Percentiles rank a stretch among this genome's conserved stretches.
Conservation (phyloP, 441 rosid genomes). For the Capsella rubella region DNA sequence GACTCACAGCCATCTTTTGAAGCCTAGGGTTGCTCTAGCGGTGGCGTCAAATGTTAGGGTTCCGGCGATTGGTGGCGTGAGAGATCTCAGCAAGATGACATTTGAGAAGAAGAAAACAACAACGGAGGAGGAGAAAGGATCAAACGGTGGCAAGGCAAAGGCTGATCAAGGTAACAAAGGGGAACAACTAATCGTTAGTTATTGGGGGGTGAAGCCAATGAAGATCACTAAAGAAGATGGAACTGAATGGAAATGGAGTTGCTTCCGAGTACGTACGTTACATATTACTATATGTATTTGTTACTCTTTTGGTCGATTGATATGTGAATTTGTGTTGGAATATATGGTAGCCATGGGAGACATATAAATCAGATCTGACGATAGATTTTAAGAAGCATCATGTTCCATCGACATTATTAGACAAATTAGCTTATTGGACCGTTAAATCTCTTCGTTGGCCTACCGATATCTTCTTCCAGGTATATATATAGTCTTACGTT, state of each 20-base stretch:
- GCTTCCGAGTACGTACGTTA: slow-evolving; percentile 70
- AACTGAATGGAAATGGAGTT: slow-evolving; percentile 79
- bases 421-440: slow-evolving; percentile 66
- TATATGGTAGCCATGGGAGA: slow-evolving; percentile 72
- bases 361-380: slow-evolving; percentile 58
- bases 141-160: slow-evolving; percentile 45
- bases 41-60: slow-evolving; percentile 17
- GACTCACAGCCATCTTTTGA: slow-evolving; percentile 17
- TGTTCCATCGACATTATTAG: slow-evolving; percentile 55
- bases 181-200: slow-evolving; percentile 55
- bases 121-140: slow-evolving; percentile 24
- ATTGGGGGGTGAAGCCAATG: slow-evolving; percentile 77
- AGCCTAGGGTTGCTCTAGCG: slow-evolving; percentile 3
- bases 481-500: slow-evolving; percentile 5
- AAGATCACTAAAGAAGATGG: slow-evolving; percentile 74
- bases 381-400: slow-evolving; percentile 86
- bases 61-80: slow-evolving; percentile 30
- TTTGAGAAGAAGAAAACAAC: slow-evolving; percentile 43
- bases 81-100: slow-evolving; percentile 49
- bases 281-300: not conserved
- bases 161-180: slow-evolving; percentile 63
- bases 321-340: not conserved
- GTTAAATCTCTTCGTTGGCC: slow-evolving; percentile 75
- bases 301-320: not conserved
- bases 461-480: slow-evolving; percentile 76